Conservation (phyloP, 1,139 yeast genomes). For the Hanseniaspora sp. region DNA sequence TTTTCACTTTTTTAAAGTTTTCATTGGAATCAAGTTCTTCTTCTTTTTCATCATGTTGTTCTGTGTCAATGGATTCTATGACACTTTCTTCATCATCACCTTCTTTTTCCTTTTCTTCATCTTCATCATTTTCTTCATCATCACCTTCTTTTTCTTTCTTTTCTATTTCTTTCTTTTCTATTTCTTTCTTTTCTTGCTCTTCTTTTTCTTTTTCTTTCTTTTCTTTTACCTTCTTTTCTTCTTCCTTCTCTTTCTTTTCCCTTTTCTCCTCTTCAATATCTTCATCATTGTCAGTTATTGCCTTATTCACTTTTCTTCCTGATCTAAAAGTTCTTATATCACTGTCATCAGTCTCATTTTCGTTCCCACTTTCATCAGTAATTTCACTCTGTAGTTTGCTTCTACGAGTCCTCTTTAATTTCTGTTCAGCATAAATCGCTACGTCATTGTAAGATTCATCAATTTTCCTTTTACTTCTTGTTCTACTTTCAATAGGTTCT, state of each 20-base stretch:
- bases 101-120: too few relatives aligned
- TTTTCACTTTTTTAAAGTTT: not conserved
- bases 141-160: not conserved
- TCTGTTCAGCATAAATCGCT: slow-evolving; percentile 6
- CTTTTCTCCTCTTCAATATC: not conserved
- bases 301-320: slow-evolving; percentile 17
- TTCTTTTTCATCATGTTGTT: too few relatives aligned
- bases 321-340: slow-evolving; percentile 7
- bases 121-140: too few relatives aligned
- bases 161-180: not conserved
- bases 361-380: not conserved
- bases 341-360: slow-evolving; percentile 1
- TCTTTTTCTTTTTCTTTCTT: not conserved
- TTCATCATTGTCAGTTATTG: slow-evolving; percentile 6
- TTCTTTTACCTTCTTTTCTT: not conserved
- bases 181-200: not conserved
- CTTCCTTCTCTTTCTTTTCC: not conserved
- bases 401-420: not conserved
- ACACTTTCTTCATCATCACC: too few relatives aligned
- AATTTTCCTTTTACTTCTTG: slow-evolving; percentile 18
- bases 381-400: not conserved
- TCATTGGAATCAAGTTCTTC: too few relatives aligned
- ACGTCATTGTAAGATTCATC: slow-evolving; percentile 16
- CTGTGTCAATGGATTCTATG: too few relatives aligned
- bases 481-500: slow-evolving; percentile 16